phyloP scores from a whole-genome alignment of 306 rosid genomes.

The Spatholobus suberectus region DNA sequence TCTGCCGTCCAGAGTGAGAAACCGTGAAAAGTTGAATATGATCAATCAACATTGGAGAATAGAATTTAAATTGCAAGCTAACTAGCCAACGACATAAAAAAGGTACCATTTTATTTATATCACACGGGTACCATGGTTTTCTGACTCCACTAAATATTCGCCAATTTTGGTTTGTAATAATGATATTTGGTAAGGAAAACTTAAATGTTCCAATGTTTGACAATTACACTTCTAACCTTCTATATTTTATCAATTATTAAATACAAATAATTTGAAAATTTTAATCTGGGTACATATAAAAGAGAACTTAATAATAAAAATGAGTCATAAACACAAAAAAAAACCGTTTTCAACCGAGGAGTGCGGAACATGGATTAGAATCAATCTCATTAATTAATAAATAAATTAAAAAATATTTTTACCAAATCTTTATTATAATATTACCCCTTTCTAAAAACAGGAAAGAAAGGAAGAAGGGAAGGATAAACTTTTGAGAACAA shows the following conservation, averaged over 20 bases:
- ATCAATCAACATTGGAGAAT: neutral
- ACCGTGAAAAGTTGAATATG: neutral
- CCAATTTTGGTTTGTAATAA: neutral
- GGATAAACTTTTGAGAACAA: too few relatives aligned
- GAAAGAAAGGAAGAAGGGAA: too few relatives aligned
- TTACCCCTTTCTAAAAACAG: too few relatives aligned
- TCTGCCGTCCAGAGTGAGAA: neutral
- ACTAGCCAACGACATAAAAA: neutral
- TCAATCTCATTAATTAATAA: too few relatives aligned
- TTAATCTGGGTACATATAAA: neutral
- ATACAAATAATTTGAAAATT: neutral
- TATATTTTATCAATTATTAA: neutral
- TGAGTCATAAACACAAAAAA: neutral
- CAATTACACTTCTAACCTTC: neutral
- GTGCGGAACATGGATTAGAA: too few relatives aligned
- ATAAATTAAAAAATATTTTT: too few relatives aligned
- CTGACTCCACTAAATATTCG: neutral
- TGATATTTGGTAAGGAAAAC: neutral
- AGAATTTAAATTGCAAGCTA: conserved; percentile 13
- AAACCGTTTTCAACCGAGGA: too few relatives aligned
- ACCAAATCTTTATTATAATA: too few relatives aligned
- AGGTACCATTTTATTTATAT: neutral
- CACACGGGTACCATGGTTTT: neutral
- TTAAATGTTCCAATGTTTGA: neutral
- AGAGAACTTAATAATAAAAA: neutral